Evolutionary conservation across 352 stramenopile species (phyloP), one percentile per base, ranked within the genome.

Genomic region (Phytophthora citricola): DNA sequence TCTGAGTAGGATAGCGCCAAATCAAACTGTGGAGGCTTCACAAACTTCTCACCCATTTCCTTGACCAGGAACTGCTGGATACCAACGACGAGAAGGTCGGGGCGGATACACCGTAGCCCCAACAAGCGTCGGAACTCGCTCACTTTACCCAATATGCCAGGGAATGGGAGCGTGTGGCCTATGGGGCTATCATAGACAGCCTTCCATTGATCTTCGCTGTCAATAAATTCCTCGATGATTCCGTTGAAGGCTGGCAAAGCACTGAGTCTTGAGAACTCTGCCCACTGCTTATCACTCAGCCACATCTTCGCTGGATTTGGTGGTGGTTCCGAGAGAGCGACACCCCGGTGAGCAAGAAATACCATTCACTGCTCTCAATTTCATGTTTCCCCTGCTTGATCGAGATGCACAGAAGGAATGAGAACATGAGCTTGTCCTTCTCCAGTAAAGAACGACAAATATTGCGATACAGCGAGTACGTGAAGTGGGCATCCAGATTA

Each of bases 361-460:
- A 91, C 93, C 94, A 98, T 69, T 98, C 92, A 12, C 71, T 71
- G 34, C 75, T 81, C 60, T 97, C 88, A 43, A 98, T 63, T 58
- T 92, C 81, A 52, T 82, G 69, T 48, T 87, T 85, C 39, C 85
- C 83, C 65, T 93, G 81, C 63, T 94, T 92, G 76, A 97, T 96
- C 2, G 84, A 91, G 43, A 94, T 87, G 17, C 87, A 96, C 10
- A 97, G 66, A 56, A 97, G 49, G 61, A 98, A 98, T 1, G 91
- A 94, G 51, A 98, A 98, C 75, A 98, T 93, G 29, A 98, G 82
- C 51, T 98, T 98, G 72, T 98, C 93, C 64, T 97, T 98, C 50
- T 98, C 93, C 20, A 98, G 73, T 26, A 98, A 75, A 20, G 91
- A 97, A 27, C 92, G 91, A 63, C 92, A 98, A 43, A 98, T 92